Evolutionary conservation across 225 moss, liverwort and hornwort genomes (phyloP).

Genomic region (Marchantia paleacea): DNA sequence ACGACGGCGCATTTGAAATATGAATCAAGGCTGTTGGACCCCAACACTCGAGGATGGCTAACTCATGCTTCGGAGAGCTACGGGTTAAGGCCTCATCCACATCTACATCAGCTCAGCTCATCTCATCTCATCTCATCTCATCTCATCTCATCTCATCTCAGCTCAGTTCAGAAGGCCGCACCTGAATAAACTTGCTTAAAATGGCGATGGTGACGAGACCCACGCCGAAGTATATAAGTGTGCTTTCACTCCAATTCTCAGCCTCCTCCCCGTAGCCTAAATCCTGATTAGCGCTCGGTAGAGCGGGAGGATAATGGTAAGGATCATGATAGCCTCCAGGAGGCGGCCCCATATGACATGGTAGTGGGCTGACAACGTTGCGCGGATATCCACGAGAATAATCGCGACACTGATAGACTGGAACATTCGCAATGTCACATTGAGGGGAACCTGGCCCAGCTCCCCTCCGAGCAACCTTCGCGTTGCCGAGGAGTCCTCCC

Average conservation of each 20-base stretch:
- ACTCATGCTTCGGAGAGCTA: too few species aligned
- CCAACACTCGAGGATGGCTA: too few species aligned
- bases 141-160: too few species aligned
- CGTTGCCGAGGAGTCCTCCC: conserved; percentile 14
- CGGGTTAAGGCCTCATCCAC: too few species aligned
- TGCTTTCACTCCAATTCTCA: conserved; percentile 25
- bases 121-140: too few species aligned
- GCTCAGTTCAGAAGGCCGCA: not conserved
- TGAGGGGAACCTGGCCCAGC: conserved; percentile 2
- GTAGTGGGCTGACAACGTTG: not conserved
- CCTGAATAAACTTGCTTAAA: conserved; percentile 29
- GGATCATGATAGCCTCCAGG: conserved; percentile 15
- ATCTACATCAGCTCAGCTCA: too few species aligned
- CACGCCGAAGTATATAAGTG: conserved; percentile 16
- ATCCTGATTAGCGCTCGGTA: conserved; percentile 7
- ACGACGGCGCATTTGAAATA: too few species aligned
- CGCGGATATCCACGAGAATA: conserved; percentile 8
- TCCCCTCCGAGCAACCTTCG: conserved; percentile 17
- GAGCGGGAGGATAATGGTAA: conserved; percentile 13
- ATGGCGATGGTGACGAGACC: conserved; percentile 23
- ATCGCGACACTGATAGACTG: conserved; percentile 22
- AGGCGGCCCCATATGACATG: conserved; percentile 18
- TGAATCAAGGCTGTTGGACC: too few species aligned
- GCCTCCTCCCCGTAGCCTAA: conserved; percentile 11
- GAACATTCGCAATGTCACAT: conserved; percentile 9